phyloP scores from a whole-genome alignment of 495 filamentous ascomycete genomes.

The Bathelium albidoporum region DNA sequence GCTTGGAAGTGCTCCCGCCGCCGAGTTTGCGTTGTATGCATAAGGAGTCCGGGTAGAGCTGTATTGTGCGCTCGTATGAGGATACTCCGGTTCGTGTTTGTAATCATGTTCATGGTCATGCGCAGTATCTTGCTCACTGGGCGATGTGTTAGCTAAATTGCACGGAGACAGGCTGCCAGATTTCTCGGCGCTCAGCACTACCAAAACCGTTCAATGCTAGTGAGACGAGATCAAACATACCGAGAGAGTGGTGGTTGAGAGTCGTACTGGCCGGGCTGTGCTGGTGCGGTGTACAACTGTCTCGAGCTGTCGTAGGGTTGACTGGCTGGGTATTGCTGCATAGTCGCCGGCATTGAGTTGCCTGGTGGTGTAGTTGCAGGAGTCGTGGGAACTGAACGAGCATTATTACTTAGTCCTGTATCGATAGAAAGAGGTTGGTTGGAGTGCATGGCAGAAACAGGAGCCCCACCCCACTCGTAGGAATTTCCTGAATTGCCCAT shows the following conservation, averaged over 20 bases:
- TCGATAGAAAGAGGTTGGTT: slow-evolving; percentile 77
- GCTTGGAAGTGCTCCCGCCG: slow-evolving; percentile 52
- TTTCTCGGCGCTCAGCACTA: not conserved
- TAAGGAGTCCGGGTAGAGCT: slow-evolving; percentile 61
- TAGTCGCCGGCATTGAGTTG: slow-evolving; percentile 52
- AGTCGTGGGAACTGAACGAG: slow-evolving; percentile 85
- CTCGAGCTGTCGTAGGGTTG: slow-evolving; percentile 70
- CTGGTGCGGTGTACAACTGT: slow-evolving; percentile 68
- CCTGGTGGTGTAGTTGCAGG: slow-evolving; percentile 91
- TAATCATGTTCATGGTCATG: slow-evolving; percentile 38
- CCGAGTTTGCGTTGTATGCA: slow-evolving; percentile 57
- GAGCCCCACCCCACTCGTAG: slow-evolving; percentile 62
- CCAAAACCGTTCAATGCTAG: not conserved
- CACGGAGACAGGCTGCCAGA: not conserved
- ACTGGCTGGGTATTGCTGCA: slow-evolving; percentile 63
- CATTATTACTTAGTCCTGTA: slow-evolving; percentile 63
- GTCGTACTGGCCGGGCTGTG: slow-evolving; percentile 58
- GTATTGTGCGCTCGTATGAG: slow-evolving; percentile 50
- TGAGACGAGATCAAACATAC: not conserved
- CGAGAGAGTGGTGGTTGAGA: slow-evolving; percentile 40
- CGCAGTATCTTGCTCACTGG: not conserved
- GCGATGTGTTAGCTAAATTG: not conserved
- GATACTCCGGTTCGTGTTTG: slow-evolving; percentile 72
- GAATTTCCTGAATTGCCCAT: slow-evolving; percentile 65
- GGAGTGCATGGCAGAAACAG: slow-evolving; percentile 55